These are phyloP conservation scores for Cystobasidium sp. DNA, from an alignment of 1,284 basidiomycete genomes.

Conservation along the genomic window DNA sequence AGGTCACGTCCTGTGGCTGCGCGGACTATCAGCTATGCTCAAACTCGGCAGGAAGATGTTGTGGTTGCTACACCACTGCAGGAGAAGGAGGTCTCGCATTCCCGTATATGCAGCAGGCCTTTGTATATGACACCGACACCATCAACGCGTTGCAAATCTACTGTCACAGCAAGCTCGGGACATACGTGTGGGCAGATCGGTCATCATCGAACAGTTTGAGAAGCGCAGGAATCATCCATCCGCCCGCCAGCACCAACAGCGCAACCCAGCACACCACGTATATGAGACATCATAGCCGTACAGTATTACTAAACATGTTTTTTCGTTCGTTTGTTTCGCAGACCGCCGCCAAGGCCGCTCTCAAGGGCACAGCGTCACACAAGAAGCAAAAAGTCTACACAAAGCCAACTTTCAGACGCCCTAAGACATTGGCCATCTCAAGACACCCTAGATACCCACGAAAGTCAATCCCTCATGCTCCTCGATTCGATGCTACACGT, in stretches of 20 bases:
- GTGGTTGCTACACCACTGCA: no score
- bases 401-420: conserved; percentile 89
- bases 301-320: not conserved
- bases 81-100: no score
- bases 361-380: conserved; percentile 81
- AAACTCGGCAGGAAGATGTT: no score
- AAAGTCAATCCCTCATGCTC: conserved; percentile 91
- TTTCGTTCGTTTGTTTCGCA: not conserved
- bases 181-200: no score
- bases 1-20: no score
- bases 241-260: not conserved
- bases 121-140: no score
- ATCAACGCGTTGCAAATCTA: no score
- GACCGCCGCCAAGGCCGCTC: conserved; percentile 72
- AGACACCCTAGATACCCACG: conserved; percentile 91
- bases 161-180: no score
- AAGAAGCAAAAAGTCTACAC: conserved; percentile 80
- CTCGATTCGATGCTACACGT: conserved; percentile 95
- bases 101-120: no score
- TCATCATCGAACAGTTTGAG: no score
- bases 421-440: conserved; percentile 70
- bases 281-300: not conserved
- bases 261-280: not conserved
- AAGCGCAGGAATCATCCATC: no score
- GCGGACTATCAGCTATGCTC: no score